Evolutionary conservation across 495 filamentous ascomycete genomes (phyloP).

Genomic region (Cudoniella acicularis): DNA sequence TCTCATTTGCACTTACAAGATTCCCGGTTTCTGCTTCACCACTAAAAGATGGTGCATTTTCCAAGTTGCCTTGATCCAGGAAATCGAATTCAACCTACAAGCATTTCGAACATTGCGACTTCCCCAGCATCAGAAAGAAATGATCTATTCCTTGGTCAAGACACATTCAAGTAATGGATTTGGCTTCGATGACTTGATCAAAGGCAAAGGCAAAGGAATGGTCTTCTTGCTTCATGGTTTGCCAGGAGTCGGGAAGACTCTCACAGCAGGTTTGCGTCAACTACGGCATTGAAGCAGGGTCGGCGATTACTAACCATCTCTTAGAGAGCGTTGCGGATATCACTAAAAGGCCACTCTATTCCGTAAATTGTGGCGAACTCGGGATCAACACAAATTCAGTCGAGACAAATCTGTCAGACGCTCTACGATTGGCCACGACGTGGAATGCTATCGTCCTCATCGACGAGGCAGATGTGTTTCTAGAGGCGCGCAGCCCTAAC

Average conservation of each 20-base stretch:
- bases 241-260: constrained; percentile 49
- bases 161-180: not conserved
- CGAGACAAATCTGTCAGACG: not conserved
- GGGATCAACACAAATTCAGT: not conserved
- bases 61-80: constrained; percentile 68
- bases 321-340: constrained; percentile 29
- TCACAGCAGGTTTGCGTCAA: constrained; percentile 34
- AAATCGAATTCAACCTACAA: constrained; percentile 76
- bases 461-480: constrained; percentile 29
- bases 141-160: constrained; percentile 28
- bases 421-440: not conserved
- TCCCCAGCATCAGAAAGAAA: constrained; percentile 65
- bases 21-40: constrained; percentile 44
- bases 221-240: constrained; percentile 50
- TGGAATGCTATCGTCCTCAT: constrained; percentile 35
- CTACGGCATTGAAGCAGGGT: not conserved
- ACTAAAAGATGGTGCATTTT: constrained; percentile 90
- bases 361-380: constrained; percentile 28
- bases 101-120: constrained; percentile 74
- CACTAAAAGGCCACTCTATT: constrained; percentile 29
- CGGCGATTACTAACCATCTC: not conserved
- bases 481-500: constrained; percentile 14
- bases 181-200: not conserved
- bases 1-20: constrained; percentile 10
- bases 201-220: constrained; percentile 38